Evolutionary conservation across 2,329 filamentous ascomycete species (phyloP).

Genomic region (Meredithiella fracta): DNA sequence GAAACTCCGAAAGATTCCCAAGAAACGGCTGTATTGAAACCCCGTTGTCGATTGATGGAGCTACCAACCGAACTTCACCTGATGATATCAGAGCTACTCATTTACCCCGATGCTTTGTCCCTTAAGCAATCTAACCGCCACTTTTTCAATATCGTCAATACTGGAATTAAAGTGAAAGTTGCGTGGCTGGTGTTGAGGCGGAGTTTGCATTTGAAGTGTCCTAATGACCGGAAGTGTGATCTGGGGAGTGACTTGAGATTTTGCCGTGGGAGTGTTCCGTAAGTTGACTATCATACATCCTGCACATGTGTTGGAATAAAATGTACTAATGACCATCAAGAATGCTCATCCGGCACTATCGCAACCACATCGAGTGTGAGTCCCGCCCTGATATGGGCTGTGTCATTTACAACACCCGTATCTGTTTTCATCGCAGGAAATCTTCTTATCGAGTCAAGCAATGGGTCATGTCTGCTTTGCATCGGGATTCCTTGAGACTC

Average conservation of each 20-base stretch:
- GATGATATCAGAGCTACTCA: slow-evolving; percentile 41
- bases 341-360: slow-evolving; percentile 39
- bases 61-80: slow-evolving; percentile 54
- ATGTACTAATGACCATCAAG: slow-evolving; percentile 20
- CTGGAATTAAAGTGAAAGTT: slow-evolving; percentile 48
- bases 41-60: slow-evolving; percentile 23
- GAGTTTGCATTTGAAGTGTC: slow-evolving; percentile 47
- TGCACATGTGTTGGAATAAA: no score
- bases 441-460: neutral
- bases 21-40: neutral
- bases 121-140: slow-evolving; percentile 49
- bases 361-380: slow-evolving; percentile 46
- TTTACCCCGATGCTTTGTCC: slow-evolving; percentile 54
- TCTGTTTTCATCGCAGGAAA: slow-evolving; percentile 28
- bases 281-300: slow-evolving; percentile 18
- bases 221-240: slow-evolving; percentile 40
- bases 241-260: slow-evolving; percentile 43
- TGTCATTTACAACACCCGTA: slow-evolving; percentile 33
- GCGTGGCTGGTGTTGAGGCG: slow-evolving; percentile 52
- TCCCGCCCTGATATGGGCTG: slow-evolving; percentile 39
- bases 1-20: slow-evolving; percentile 10
- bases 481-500: neutral
- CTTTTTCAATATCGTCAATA: slow-evolving; percentile 49
- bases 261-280: slow-evolving; percentile 43
- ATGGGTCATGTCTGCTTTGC: neutral